phyloP scores from a whole-genome alignment of 257 asterid species.

The Nicotiana tabacum region DNA sequence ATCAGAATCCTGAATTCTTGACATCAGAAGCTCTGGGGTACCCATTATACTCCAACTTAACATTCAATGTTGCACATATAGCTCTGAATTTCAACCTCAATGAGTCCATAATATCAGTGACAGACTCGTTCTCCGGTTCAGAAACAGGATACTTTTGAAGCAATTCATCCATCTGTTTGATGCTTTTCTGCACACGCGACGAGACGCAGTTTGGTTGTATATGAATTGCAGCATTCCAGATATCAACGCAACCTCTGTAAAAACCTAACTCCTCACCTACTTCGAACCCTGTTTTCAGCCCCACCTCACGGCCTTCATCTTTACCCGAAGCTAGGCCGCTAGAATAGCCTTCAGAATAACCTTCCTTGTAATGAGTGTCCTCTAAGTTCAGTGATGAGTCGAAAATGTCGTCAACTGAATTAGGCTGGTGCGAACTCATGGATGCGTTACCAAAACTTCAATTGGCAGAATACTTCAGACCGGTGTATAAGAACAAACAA shows the following conservation, averaged over 20 bases:
- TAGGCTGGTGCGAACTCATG: background rate
- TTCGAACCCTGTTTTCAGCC: conserved; percentile 55
- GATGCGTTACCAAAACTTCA: background rate
- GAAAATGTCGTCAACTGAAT: conserved; percentile 37
- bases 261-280: conserved; percentile 64
- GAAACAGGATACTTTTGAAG: conserved; percentile 41
- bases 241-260: conserved; percentile 49
- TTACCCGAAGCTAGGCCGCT: conserved; percentile 50
- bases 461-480: background rate
- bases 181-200: conserved; percentile 29
- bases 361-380: conserved; percentile 47
- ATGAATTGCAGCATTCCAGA: conserved; percentile 48
- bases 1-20: background rate
- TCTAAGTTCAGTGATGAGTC: conserved; percentile 48
- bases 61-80: conserved; percentile 40
- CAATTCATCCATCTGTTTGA: conserved; percentile 54
- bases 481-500: background rate
- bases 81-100: conserved; percentile 53
- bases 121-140: conserved; percentile 55
- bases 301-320: conserved; percentile 55
- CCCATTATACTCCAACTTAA: conserved; percentile 30
- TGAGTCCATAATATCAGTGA: conserved; percentile 38
- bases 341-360: conserved; percentile 52
- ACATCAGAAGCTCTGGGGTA: background rate
- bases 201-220: conserved; percentile 41